Conservation (phyloP, 805 yeast genomes). For the Teunomyces atbi region DNA sequence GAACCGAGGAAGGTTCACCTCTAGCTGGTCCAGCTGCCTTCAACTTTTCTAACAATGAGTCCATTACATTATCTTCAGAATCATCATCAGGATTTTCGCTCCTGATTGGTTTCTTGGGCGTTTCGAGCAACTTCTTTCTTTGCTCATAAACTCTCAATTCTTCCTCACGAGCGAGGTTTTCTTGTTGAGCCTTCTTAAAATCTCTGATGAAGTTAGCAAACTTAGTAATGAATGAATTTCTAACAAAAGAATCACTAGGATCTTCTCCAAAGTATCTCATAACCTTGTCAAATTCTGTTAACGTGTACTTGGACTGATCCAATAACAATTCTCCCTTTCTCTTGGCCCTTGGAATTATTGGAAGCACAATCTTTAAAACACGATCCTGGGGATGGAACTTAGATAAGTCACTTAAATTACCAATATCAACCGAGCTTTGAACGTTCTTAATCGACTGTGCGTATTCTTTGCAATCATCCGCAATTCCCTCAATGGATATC, state of each 20-base stretch:
- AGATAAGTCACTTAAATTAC: constrained; percentile 61
- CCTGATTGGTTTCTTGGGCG: constrained; percentile 31
- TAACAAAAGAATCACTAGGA: constrained; percentile 50
- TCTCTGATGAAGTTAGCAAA: constrained; percentile 59
- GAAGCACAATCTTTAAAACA: constrained; percentile 52
- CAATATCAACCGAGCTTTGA: constrained; percentile 53
- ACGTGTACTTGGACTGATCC: constrained; percentile 50
- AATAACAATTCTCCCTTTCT: constrained; percentile 49
- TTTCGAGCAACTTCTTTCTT: constrained; percentile 62
- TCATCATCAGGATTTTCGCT: constrained; percentile 28
- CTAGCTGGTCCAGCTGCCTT: constrained; percentile 81
- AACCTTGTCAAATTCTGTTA: constrained; percentile 52
- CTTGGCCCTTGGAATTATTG: constrained; percentile 54
- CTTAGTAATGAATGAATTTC: constrained; percentile 60
- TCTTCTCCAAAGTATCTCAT: constrained; percentile 77
- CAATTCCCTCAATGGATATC: constrained; percentile 60
- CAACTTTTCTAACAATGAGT: constrained; percentile 77
- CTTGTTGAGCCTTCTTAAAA: constrained; percentile 62
- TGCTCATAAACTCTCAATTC: constrained; percentile 70
- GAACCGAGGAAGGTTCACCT: constrained; percentile 75
- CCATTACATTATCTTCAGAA: constrained; percentile 66
- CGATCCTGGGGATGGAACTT: constrained; percentile 67
- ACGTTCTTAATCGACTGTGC: constrained; percentile 50
- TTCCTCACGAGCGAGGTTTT: constrained; percentile 66
- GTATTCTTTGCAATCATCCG: constrained; percentile 57